These are phyloP conservation scores for Fraxinus pennsylvanica DNA, from an alignment of 257 asterid genomes.

Conservation along the genomic window DNA sequence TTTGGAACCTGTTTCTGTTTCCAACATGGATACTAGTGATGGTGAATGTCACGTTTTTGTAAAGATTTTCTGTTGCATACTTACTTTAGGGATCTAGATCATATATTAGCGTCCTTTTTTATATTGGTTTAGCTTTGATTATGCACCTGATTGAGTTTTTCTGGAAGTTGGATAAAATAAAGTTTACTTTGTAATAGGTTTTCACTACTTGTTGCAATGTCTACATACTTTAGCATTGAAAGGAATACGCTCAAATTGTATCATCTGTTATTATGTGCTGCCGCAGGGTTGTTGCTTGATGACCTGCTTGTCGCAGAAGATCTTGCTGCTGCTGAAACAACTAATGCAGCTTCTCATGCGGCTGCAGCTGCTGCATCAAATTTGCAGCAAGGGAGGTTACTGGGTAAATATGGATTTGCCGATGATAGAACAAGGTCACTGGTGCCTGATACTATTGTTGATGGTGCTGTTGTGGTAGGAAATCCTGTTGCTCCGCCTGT, in stretches of 20 bases:
- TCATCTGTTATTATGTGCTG: slow-evolving; percentile 12
- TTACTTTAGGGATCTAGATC: background rate
- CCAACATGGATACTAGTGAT: background rate
- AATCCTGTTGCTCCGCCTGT: slow-evolving; percentile 83
- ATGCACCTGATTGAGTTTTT: no score
- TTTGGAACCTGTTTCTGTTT: background rate
- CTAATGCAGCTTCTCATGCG: slow-evolving; percentile 92
- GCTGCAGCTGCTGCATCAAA: slow-evolving; percentile 82
- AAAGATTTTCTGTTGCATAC: slow-evolving; percentile 14
- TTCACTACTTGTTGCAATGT: no score
- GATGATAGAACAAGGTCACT: slow-evolving; percentile 67
- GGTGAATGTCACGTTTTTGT: slow-evolving; percentile 3
- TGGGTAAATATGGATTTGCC: slow-evolving; percentile 59
- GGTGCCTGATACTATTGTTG: slow-evolving; percentile 55
- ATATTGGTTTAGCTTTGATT: background rate
- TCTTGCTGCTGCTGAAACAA: slow-evolving; percentile 93
- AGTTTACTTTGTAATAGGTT: no score
- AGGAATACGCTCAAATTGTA: background rate
- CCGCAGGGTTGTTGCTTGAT: slow-evolving; percentile 82
- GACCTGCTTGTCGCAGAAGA: slow-evolving; percentile 98
- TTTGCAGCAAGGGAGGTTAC: slow-evolving; percentile 65
- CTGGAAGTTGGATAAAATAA: no score
- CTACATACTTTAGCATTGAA: no score
- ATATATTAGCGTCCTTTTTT: background rate
- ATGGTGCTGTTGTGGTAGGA: slow-evolving; percentile 86